Base-by-base conservation (phyloP, 768 basidiomycete genomes). In the Leccinum aurantiacum region DNA sequence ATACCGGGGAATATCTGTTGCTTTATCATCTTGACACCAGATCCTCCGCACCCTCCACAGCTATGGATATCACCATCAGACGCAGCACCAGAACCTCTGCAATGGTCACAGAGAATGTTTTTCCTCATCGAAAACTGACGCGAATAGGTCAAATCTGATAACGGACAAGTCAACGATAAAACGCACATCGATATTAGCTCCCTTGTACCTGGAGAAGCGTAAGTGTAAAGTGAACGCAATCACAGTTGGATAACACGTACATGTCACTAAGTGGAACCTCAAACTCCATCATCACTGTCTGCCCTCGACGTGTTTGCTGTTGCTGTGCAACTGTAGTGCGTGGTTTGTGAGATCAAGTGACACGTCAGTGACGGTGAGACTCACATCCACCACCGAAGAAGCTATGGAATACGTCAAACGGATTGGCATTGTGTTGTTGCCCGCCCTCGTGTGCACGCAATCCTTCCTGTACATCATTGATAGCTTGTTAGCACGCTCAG, bases 1-100 rank as follows among this genome's bases (percentile, higher is more conserved):
- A 97, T 97, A 25, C 95, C 95, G 2, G 95, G 95, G 81, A 96
- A 95, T 61, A 99, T 91, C 77, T 78, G 97, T 70, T 97, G 94
- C 57, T 92, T 88, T 52, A 88, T 83, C 24, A 97, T 73, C 69
- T 91, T 89, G 56, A 96, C 82, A 38, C 97, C 97, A 53, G 85
- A 79, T 19, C 97, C 97, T 55, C 84, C 82, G 70, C 97, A 99
- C 11, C 83, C 83, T 3, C 84, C 72, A 71, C 97, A 99, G n/a
- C 84, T 82, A 67, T 93, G 91, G 52, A 97, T 91, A 69, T 97
- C 92, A 7, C 82, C 74, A 60, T 93, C 91, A 0, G 93, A 91
- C 2, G 93, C 90, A 0, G 97, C 97, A 24, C 97, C 97, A 0
- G 93, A 87, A 24, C 97, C 97, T 69, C 95, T 88, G 76, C 97